These are phyloP conservation scores for Phytophthora pluvialis DNA, from an alignment of 352 stramenopile species.

Conservation along the genomic window DNA sequence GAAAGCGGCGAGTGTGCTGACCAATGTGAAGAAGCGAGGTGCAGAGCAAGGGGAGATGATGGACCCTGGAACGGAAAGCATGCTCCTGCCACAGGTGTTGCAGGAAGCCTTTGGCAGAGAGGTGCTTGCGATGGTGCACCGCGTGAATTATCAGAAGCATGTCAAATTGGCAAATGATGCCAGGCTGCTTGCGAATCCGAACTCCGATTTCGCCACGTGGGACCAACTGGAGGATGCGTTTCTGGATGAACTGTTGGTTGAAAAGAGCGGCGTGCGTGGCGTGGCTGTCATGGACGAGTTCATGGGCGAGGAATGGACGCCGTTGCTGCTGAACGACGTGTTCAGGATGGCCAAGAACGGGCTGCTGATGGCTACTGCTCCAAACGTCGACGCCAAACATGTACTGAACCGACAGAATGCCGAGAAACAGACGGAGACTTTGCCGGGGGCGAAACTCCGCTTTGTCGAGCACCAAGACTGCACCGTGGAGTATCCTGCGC, in stretches of 20 bases:
- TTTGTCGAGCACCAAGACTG: constrained; percentile 75
- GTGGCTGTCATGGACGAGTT: constrained; percentile 72
- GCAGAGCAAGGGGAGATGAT: constrained; percentile 80
- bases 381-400: constrained; percentile 31
- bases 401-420: constrained; percentile 19
- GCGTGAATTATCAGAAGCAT: constrained; percentile 86
- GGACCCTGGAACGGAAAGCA: constrained; percentile 69
- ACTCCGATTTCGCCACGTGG: constrained; percentile 61
- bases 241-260: constrained; percentile 44
- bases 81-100: constrained; percentile 77
- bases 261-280: constrained; percentile 27
- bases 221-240: constrained; percentile 66
- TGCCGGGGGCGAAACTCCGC: constrained; percentile 44
- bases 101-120: constrained; percentile 88
- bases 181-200: constrained; percentile 63
- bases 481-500: constrained; percentile 60
- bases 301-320: constrained; percentile 81
- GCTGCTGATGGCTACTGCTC: constrained; percentile 47
- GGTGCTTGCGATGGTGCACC: constrained; percentile 84
- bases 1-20: constrained; percentile 78
- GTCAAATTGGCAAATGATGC: constrained; percentile 71
- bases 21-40: constrained; percentile 82
- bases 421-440: constrained; percentile 7
- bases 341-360: constrained; percentile 63
- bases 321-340: constrained; percentile 71